phyloP scores from a whole-genome alignment of 495 filamentous ascomycete genomes.

The Neurospora sp. region DNA sequence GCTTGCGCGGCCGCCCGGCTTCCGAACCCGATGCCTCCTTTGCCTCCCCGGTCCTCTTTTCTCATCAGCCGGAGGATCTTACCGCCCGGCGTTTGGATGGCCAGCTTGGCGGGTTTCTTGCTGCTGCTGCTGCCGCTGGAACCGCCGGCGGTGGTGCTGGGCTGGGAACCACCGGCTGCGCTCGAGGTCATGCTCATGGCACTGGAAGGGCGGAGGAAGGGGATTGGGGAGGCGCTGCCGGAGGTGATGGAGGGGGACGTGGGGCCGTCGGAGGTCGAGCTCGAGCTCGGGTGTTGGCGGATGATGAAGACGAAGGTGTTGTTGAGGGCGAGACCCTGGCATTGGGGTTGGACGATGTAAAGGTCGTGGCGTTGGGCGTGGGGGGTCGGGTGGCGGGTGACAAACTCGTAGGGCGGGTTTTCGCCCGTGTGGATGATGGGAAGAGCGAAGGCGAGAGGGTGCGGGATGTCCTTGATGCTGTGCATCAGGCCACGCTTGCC shows the following conservation, averaged over 20 bases:
- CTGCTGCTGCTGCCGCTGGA: conserved; percentile 19
- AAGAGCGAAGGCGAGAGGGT: conserved; percentile 81
- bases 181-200: conserved; percentile 77
- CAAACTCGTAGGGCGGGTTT: conserved; percentile 88
- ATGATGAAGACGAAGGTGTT: conserved; percentile 97
- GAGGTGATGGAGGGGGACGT: conserved; percentile 37
- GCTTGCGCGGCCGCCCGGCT: conserved; percentile 33
- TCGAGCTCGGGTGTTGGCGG: conserved; percentile 77
- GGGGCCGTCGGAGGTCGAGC: conserved; percentile 32
- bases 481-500: conserved; percentile 94
- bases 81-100: conserved; percentile 89
- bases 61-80: conserved; percentile 87
- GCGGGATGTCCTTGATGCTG: conserved; percentile 85
- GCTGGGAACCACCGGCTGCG: conserved; percentile 42
- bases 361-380: conserved; percentile 94
- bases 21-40: conserved; percentile 18
- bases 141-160: conserved; percentile 32
- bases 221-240: conserved; percentile 52
- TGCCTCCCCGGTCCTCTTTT: conserved; percentile 63
- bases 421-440: conserved; percentile 83
- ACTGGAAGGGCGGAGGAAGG: conserved; percentile 63
- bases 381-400: conserved; percentile 87
- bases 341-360: conserved; percentile 93
- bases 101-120: conserved; percentile 88
- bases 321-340: conserved; percentile 72